Evolutionary conservation across 345 rosid species (phyloP), one percentile per base, ranked within the genome.

Genomic region (Stellera chamaejasme): DNA sequence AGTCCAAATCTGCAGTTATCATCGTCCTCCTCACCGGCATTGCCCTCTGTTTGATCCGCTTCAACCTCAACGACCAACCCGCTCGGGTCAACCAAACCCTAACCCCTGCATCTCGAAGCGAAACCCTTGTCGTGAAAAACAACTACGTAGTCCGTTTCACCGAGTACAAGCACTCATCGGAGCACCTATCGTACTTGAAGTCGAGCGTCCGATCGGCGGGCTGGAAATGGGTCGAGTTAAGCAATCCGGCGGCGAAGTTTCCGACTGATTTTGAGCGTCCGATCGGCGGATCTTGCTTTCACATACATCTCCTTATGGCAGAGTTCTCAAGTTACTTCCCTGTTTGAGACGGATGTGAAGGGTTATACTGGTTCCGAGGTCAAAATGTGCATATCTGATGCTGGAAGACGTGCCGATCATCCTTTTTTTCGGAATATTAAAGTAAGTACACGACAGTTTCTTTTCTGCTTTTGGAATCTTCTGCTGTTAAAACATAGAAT

Each of bases 261-360:
- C 82, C 96, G 15, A 89, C 98, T n/a, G 98, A 92, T 59, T 92
- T 92, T 25, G 98, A n/a, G n/a, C n/a, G n/a, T n/a, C n/a, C n/a
- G n/a, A n/a, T n/a, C n/a, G n/a, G n/a, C n/a, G n/a, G 98, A 92
- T 59, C 88, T 92, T 25, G 98, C 45, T 36, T 43, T 39, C 55
- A 59, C 63, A 13, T 36, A 25, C 53, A 32, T 54, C 19, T 36
- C 13, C 56, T 16, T 50, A 45, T 41, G 67, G 77, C 76, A 84
- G 98, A 86, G 73, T 72, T 82, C 89, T 55, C 97, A 89, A 71
- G 83, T 92, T 32, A 92, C 98, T 65, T 92, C 98, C 49, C 69
- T 89, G 70, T 92, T 92, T 75, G 98, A 97, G 61, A 96, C 98
- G 9, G 91, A 87, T 58, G 81, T 43, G 56, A 89, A 88, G 59